Evolutionary conservation across 495 filamentous ascomycete genomes (phyloP), one percentile per base, ranked within the genome.

Genomic region (Extremus antarcticus): DNA sequence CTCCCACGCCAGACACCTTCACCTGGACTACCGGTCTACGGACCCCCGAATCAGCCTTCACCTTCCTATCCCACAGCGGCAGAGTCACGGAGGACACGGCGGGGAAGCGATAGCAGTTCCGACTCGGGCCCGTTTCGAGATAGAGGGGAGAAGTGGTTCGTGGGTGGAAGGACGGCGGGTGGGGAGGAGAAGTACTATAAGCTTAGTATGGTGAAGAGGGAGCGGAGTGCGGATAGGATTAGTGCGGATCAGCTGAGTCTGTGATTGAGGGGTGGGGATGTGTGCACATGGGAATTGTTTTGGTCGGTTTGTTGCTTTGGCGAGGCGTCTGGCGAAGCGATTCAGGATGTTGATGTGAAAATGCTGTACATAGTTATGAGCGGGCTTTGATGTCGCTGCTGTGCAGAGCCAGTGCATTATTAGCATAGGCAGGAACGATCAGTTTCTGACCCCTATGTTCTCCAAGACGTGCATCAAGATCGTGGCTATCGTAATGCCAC

Each of bases 111-210:
- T 58, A 88, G 80, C 64, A 85, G 81, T 47, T 85, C 79, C 39
- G 86, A 88, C 48, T 61, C 58, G 7, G 64, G 59, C 19, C 81
- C 82, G 7, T 94, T 94, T 60, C 72, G 86, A 17, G 89, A 94
- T 60, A 89, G 94, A 71, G 77, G 78, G 0, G 90, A 94, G 71
- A 86, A 84, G 63, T 88, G 88, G 83, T 95, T 91, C 68, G 87
- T 95, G 50, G 90, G 90, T 1, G 90, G 90, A 1, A 71, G 85
- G 60, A 94, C 87, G 29, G 83, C 87, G n/a, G 76, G 71, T 0
- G 90, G 90, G 3, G 90, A 95, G 64, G 90, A 95, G 68, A 76
- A 82, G 63, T 95, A 90, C 66, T 94, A 94, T 62, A 83, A 87
- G 59, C 53, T 84, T 19, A 79, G 78, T 13, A 77, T 83, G 74